Conservation (phyloP, 1,284 basidiomycete genomes). For the Rhodotorula sp. region DNA sequence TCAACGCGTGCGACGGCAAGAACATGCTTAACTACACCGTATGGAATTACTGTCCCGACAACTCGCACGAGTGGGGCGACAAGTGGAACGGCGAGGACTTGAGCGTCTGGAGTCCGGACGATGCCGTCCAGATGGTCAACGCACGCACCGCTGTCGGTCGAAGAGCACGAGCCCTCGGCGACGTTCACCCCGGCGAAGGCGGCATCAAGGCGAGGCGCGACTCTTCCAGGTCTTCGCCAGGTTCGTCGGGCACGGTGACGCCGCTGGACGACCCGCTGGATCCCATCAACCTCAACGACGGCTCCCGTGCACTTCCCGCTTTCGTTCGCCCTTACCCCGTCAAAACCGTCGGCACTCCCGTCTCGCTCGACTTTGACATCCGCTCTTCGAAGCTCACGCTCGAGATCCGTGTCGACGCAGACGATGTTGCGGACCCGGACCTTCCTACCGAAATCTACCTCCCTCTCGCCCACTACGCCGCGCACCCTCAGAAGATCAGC, state of each 20-base stretch:
- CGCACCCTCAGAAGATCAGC: constrained; percentile 44
- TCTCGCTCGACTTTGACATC: constrained; percentile 71
- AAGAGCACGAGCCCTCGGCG: constrained; percentile 10
- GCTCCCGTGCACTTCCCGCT: constrained; percentile 68
- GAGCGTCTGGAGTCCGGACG: constrained; percentile 77
- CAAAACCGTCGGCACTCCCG: constrained; percentile 63
- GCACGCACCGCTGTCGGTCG: constrained; percentile 7
- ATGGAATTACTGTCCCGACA: constrained; percentile 82
- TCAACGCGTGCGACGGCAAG: constrained; percentile 82
- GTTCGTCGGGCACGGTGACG: not conserved
- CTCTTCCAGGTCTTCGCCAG: not conserved
- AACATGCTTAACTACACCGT: constrained; percentile 80
- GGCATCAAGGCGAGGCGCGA: not conserved
- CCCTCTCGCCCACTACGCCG: constrained; percentile 46
- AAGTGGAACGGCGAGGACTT: constrained; percentile 96
- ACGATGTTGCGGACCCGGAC: constrained; percentile 46
- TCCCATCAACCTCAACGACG: constrained; percentile 52
- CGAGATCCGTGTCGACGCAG: constrained; percentile 59
- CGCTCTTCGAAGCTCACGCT: constrained; percentile 66
- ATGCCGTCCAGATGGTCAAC: constrained; percentile 52
- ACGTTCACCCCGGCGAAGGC: constrained; percentile 9
- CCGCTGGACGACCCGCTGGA: constrained; percentile 31
- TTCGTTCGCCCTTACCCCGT: constrained; percentile 78
- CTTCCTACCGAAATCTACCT: constrained; percentile 45
- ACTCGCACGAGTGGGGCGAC: constrained; percentile 84